Percentiles rank a stretch among this genome's conserved stretches.
Evolutionary conservation across 805 yeast genomes (phyloP).

Genomic region (Lipomyces sp.): DNA sequence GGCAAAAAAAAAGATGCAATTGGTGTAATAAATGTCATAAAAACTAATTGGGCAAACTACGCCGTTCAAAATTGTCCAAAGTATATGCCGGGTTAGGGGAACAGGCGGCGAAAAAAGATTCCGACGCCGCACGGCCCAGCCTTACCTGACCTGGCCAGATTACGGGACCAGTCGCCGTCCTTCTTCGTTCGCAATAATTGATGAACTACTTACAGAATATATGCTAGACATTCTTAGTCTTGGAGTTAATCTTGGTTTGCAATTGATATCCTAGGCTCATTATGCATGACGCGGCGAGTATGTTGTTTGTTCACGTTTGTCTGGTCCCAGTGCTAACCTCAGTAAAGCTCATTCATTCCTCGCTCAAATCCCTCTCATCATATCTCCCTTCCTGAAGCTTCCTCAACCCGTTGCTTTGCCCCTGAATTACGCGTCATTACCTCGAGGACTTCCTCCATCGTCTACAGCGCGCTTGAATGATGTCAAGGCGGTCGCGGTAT

Average conservation of each 20-base stretch:
- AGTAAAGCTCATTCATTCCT: constrained; percentile 53
- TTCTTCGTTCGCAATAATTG: neutral
- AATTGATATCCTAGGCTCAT: neutral
- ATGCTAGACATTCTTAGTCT: neutral
- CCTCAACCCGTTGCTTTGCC: constrained; percentile 63
- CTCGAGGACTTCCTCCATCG: constrained; percentile 46
- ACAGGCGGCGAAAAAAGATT: neutral
- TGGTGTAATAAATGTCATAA: neutral
- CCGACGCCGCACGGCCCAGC: neutral
- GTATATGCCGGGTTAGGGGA: neutral
- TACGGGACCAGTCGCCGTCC: too few species aligned
- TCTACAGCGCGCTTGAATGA: constrained; percentile 43
- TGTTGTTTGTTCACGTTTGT: constrained; percentile 6
- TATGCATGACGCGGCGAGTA: constrained; percentile 35
- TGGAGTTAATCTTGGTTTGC: neutral
- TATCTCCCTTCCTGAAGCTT: constrained; percentile 57
- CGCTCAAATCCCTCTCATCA: constrained; percentile 59
- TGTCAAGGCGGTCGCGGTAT: constrained; percentile 44
- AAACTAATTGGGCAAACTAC: too few species aligned
- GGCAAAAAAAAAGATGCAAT: neutral
- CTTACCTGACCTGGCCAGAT: too few species aligned
- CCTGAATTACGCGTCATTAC: constrained; percentile 51
- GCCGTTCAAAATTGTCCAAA: too few species aligned
- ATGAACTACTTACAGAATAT: neutral
- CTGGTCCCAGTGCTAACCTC: neutral